These are phyloP conservation scores for Microcyclospora tardicrescens DNA, from an alignment of 2,329 filamentous ascomycete genomes.

Conservation along the genomic window DNA sequence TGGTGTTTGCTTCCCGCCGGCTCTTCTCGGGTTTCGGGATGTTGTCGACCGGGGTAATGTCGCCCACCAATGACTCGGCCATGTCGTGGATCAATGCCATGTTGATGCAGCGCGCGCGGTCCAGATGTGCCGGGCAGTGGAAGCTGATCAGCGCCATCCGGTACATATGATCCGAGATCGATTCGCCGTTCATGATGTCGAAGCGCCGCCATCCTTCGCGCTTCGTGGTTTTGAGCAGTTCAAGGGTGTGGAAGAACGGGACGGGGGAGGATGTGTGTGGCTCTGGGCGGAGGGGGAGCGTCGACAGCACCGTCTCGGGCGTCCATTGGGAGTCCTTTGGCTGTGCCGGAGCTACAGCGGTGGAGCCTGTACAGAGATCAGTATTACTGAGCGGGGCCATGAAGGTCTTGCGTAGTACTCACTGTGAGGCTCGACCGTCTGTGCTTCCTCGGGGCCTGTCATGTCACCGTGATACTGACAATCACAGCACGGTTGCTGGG, in stretches of 20 bases:
- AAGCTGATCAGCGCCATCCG: slow-evolving; percentile 96
- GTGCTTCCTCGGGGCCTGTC: no score
- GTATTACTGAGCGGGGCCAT: no score
- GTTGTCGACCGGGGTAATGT: slow-evolving; percentile 87
- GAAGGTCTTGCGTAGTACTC: no score
- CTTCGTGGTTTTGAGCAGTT: slow-evolving; percentile 90
- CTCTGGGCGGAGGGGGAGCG: slow-evolving; percentile 47
- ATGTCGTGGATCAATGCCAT: slow-evolving; percentile 98
- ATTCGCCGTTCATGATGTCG: slow-evolving; percentile 63
- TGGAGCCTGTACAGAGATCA: no score
- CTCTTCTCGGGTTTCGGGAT: slow-evolving; percentile 80
- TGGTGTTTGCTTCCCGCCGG: slow-evolving; percentile 72
- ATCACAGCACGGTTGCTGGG: no score
- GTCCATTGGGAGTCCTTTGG: slow-evolving; percentile 26
- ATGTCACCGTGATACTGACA: no score
- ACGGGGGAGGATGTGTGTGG: slow-evolving; percentile 57
- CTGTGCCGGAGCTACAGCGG: neutral
- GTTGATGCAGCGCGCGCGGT: slow-evolving; percentile 73
- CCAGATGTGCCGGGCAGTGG: slow-evolving; percentile 67
- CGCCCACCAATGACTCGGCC: slow-evolving; percentile 87
- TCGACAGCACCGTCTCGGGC: slow-evolving; percentile 45
- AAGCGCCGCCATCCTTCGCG: slow-evolving; percentile 93
- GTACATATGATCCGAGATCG: slow-evolving; percentile 98
- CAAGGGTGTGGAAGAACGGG: slow-evolving; percentile 87
- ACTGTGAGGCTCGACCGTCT: no score